Evolutionary conservation across 2,329 filamentous ascomycete genomes (phyloP).

Genomic region (Reticulascus tulasneorum): DNA sequence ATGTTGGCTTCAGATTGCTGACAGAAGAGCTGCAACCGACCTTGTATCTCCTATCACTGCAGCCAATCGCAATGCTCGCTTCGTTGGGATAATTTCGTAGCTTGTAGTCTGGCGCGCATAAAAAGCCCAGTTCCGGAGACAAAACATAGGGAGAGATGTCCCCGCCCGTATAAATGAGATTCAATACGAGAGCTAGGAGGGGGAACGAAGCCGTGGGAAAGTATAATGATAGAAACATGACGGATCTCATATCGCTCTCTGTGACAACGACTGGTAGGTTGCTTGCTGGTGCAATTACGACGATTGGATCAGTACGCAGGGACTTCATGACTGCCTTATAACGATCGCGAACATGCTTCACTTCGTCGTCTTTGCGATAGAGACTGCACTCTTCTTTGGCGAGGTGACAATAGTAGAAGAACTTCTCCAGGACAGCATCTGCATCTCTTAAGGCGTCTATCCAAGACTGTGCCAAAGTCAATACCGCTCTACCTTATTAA

Average conservation of each 20-base stretch:
- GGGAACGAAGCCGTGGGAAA: slow-evolving; percentile 26
- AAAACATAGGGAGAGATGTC: slow-evolving; percentile 6
- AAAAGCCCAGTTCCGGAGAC: slow-evolving; percentile 8
- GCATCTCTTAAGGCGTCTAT: slow-evolving; percentile 36
- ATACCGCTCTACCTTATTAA: neutral
- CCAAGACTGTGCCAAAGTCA: slow-evolving; percentile 19
- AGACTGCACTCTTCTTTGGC: slow-evolving; percentile 35
- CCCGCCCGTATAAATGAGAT: slow-evolving; percentile 21
- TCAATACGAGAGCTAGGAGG: slow-evolving; percentile 26
- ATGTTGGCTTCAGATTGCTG: too few relatives aligned
- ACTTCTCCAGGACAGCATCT: slow-evolving; percentile 40
- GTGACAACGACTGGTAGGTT: slow-evolving; percentile 32
- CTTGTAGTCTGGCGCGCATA: slow-evolving; percentile 7
- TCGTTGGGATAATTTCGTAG: slow-evolving; percentile 8
- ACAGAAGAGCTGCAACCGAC: slow-evolving; percentile 10
- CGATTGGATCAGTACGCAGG: slow-evolving; percentile 29
- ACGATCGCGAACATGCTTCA: slow-evolving; percentile 23
- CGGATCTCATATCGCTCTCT: slow-evolving; percentile 29
- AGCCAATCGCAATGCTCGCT: slow-evolving; percentile 19
- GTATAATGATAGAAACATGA: slow-evolving; percentile 32
- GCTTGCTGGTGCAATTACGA: slow-evolving; percentile 20
- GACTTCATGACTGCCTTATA: slow-evolving; percentile 25
- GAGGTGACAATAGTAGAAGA: slow-evolving; percentile 44
- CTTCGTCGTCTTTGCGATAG: slow-evolving; percentile 28
- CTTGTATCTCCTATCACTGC: slow-evolving; percentile 26